Percentiles rank a stretch among this genome's conserved stretches.
Evolutionary conservation across 2,329 filamentous ascomycete species (phyloP).

Genomic region (Helminthosporium solani): DNA sequence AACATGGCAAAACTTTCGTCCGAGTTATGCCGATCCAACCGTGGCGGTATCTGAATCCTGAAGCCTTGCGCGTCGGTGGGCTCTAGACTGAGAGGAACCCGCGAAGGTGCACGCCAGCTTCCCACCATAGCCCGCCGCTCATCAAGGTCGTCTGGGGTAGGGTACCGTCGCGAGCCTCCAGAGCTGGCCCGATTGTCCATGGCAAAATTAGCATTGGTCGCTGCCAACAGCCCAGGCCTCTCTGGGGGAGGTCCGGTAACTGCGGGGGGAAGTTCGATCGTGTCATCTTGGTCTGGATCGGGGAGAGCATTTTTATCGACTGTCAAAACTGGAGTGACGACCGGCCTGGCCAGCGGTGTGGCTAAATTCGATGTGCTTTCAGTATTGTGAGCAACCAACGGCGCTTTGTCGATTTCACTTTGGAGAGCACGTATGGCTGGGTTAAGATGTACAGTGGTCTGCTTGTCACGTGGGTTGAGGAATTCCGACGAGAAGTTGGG

Average conservation of each 20-base stretch:
- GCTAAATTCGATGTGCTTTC: slow-evolving; percentile 58
- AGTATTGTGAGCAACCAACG: slow-evolving; percentile 25
- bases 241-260: slow-evolving; percentile 23
- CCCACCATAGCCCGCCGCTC: slow-evolving; percentile 41
- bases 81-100: slow-evolving; percentile 53
- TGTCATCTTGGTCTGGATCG: slow-evolving; percentile 41
- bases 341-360: slow-evolving; percentile 55
- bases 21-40: slow-evolving; percentile 55
- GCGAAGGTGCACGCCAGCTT: slow-evolving; percentile 53
- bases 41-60: slow-evolving; percentile 37
- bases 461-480: slow-evolving; percentile 25
- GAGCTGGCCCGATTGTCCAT: slow-evolving; percentile 21
- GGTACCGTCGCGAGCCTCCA: slow-evolving; percentile 36
- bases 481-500: slow-evolving; percentile 16
- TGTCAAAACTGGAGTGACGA: slow-evolving; percentile 12
- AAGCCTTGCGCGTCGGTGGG: slow-evolving; percentile 40
- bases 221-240: slow-evolving; percentile 1
- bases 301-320: slow-evolving; percentile 22
- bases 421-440: slow-evolving; percentile 37
- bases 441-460: slow-evolving; percentile 20
- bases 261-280: slow-evolving; percentile 40
- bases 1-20: slow-evolving; percentile 65
- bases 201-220: slow-evolving; percentile 10
- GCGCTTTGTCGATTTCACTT: slow-evolving; percentile 35
- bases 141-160: slow-evolving; percentile 37